A percentile compares a stretch with the other conserved stretches of the same genome.
phyloP scores from a whole-genome alignment of 1,284 basidiomycete genomes.

The Cryptococcus maquisensis region DNA sequence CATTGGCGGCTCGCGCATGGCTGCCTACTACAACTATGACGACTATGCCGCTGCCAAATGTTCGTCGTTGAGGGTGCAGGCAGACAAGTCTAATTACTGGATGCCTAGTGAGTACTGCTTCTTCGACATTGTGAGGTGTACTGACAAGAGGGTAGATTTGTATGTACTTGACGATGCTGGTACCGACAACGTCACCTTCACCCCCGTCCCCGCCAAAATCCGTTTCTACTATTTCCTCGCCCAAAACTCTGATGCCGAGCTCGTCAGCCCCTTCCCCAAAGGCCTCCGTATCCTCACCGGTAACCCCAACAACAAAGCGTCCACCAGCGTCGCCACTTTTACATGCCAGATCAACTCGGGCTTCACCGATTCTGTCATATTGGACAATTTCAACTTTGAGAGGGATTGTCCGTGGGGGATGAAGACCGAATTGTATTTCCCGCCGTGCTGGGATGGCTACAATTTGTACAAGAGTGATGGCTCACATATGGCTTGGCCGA shows the following conservation, averaged over 20 bases:
- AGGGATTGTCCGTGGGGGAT: slow-evolving; percentile 31
- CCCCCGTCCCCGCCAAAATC: slow-evolving; percentile 12
- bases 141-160: slow-evolving; percentile 1
- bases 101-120: slow-evolving; percentile 20
- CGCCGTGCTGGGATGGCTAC: slow-evolving; percentile 38
- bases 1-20: slow-evolving; percentile 17
- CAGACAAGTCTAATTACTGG: slow-evolving; percentile 42
- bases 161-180: slow-evolving; percentile 10
- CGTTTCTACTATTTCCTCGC: slow-evolving; percentile 23
- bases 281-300: slow-evolving; percentile 34
- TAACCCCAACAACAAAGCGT: slow-evolving; percentile 27
- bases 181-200: slow-evolving; percentile 1
- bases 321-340: slow-evolving; percentile 20
- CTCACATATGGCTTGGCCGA: slow-evolving; percentile 34
- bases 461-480: slow-evolving; percentile 30
- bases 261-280: slow-evolving; percentile 30
- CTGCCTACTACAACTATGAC: slow-evolving; percentile 29
- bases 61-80: slow-evolving; percentile 22
- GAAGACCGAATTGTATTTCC: slow-evolving; percentile 32
- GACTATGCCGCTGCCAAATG: slow-evolving; percentile 24
- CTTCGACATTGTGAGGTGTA: background rate
- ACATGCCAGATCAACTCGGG: slow-evolving; percentile 19
- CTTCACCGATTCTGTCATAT: slow-evolving; percentile 11
- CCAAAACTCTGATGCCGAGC: slow-evolving; percentile 12
- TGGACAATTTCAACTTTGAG: slow-evolving; percentile 36